Base-by-base conservation (phyloP, 768 basidiomycete species). In the Dentipellis fragilis region DNA sequence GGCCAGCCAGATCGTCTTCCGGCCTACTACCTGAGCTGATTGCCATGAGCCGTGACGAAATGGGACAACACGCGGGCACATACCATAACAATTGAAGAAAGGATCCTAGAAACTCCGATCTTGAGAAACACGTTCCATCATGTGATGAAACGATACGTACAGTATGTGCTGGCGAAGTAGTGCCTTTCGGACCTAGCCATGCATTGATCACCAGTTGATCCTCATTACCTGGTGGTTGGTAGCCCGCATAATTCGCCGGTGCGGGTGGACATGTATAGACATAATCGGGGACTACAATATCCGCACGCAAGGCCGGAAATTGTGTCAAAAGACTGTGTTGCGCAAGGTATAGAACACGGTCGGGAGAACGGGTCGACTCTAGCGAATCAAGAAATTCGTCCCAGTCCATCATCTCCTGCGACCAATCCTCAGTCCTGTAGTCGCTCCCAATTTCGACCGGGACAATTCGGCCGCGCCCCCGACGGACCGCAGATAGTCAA, bases 1-100 rank as follows among this genome's bases (percentile, higher is more conserved):
- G 0, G 93, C 91, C 52, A 97, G 73, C 93, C 95, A 97, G 21
- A 98, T 80, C 6, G 84, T 88, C 72, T 98, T 98, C 29, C 74
- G 70, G 23, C 96, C 95, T 12, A 89, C 84, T 6, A 96, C 78
- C 73, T 98, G 96, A 0, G 85, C 93, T 93, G 14, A 22, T 3
- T 49, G 22, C 16, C 9, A 22, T 35, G 51, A 48, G 49, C 49
- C 17, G 21, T 21, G 12, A 38, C n/a, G 36, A n/a, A 3, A 45
- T 29, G 19, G 19, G 29, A 9, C n/a, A 3, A 7, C 10, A 9
- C 12, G 63, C 75, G 59, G 3, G 29, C 29, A 29, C 29, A 29
- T 69, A 93, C 93, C 83, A 67, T 90, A 98, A 59, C 87, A 78
- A 67, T 99, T 99, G 72, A 81, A 90, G 70, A 85, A 96, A 3